Evolutionary conservation across 2,329 filamentous ascomycete species (phyloP), one percentile per base, ranked within the genome.

Genomic region (Furcasterigmium sp.): DNA sequence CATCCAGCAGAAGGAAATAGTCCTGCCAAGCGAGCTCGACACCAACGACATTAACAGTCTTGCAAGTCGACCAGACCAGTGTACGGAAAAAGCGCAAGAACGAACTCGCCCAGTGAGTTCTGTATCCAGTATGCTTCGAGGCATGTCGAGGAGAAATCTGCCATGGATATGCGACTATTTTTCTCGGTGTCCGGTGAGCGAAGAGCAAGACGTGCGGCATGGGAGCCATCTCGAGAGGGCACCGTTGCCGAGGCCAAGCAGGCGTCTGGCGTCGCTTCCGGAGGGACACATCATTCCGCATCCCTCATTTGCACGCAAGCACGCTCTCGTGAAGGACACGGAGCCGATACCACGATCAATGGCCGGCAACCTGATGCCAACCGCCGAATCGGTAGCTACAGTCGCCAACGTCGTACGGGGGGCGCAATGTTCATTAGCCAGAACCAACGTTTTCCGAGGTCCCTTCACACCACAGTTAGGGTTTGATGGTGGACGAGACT

Each of bases 401-500:
- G 56, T 57, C 17, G 54, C 61, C 5, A 18, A 17, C 7, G n/a
- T 15, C 7, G n/a, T 9, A 5, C 17, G 9, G 17, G 53, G 51
- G 21, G 50, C 49, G 30, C 48, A 50, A 21, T 61, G 55, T 9
- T 38, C 60, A 8, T 25, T 64, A 18, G 53, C 52, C 30, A 45
- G 49, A 8, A 42, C 56, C 3, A 60, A 58, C 58, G 56, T 53
- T 28, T 68, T 69, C 44, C 59, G 59, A 4, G 67, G 66, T 3
- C 69, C 69, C 0, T 68, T 72, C 20, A 72, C 67, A 2, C 66
- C 69, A 11, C 64, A 70, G 41, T 58, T 72, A 18, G 68, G 68
- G 40, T 69, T 68, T 37, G 69, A 72, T 46, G 63, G 68, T 15
- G 66, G 68, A 2, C 56, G 70, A 32, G 68, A 72, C 43, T 69